phyloP scores from a whole-genome alignment of 495 filamentous ascomycete genomes.

The Platismatia glauca region DNA sequence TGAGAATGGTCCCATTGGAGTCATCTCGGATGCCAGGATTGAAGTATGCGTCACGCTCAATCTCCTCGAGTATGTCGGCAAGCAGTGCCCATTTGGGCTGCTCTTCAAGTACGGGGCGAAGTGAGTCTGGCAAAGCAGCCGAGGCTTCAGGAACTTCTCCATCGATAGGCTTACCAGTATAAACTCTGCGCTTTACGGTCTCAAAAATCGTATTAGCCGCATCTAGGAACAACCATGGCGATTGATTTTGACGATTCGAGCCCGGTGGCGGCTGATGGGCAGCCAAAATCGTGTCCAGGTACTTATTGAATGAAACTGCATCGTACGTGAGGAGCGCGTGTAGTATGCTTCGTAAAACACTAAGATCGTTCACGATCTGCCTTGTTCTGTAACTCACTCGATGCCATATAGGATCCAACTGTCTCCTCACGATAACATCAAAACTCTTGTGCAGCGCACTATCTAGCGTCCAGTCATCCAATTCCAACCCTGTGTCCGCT shows the following conservation, averaged over 20 bases:
- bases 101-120: constrained; percentile 88
- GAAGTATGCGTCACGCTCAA: constrained; percentile 83
- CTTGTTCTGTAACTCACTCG: constrained; percentile 88
- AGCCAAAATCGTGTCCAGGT: constrained; percentile 88
- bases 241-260: constrained; percentile 77
- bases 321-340: constrained; percentile 79
- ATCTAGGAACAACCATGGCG: constrained; percentile 94
- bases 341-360: constrained; percentile 76
- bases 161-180: constrained; percentile 55
- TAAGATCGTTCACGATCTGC: constrained; percentile 85
- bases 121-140: constrained; percentile 49
- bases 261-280: constrained; percentile 84
- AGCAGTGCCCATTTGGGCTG: constrained; percentile 89
- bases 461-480: constrained; percentile 97
- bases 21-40: constrained; percentile 67
- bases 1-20: constrained; percentile 80
- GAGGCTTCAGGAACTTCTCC: constrained; percentile 31
- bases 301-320: constrained; percentile 82
- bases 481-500: constrained; percentile 76
- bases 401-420: constrained; percentile 96
- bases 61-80: constrained; percentile 81
- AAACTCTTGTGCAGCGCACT: constrained; percentile 90
- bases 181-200: constrained; percentile 84
- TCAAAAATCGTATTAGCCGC: constrained; percentile 91
- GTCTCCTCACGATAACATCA: constrained; percentile 77